Base-by-base conservation (phyloP, 176 grass and related monocot genomes). In the Carex pumila region DNA sequence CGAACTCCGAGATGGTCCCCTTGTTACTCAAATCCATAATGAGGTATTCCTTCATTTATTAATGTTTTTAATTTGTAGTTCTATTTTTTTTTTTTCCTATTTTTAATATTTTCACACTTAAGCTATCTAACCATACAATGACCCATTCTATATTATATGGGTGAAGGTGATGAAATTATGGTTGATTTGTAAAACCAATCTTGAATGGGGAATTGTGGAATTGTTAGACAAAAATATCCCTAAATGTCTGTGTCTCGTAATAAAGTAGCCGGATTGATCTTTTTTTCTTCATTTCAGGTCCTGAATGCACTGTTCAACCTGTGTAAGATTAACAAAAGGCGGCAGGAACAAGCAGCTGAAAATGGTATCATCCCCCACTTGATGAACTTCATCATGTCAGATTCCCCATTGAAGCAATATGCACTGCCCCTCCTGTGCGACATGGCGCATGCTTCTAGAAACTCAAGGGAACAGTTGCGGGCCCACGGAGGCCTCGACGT, bases 351-450 rank as follows among this genome's bases (percentile, higher is more conserved):
- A 58, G 96, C 96, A 61, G 96, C 96, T 78, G 96, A 99, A 92
- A 95, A 99, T 73, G 96, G 96, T 52, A 99, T 99, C 73, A 99
- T 99, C 62, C 96, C 96, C 71, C 96, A 99, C 87, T 90, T 99
- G 65, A 99, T 99, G 96, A 93, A 84, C 82, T 99, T 99, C 87
- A 94, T 99, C 79, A 99, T 89, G 87, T 95, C 96, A 29, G 96
- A 93, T 81, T 99, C 96, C 79, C 96, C 93, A 9, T 85, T 99
- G 36, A 93, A 92, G 85, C 93, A 93, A 66, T 99, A 87, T 91
- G 96, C 96, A 49, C 70, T 99, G 85, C 96, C 96, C 65, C 64
- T 99, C 19, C 85, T 99, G 83, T 99, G 96, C 29, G 96, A 99
- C 89, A 99, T 99, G 96, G 96, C 96, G 2, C 96, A 99, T 30